A percentile compares a stretch with the other conserved stretches of the same genome.
phyloP scores from a whole-genome alignment of 768 basidiomycete genomes.

The Rubroboletus pulcherrimus region DNA sequence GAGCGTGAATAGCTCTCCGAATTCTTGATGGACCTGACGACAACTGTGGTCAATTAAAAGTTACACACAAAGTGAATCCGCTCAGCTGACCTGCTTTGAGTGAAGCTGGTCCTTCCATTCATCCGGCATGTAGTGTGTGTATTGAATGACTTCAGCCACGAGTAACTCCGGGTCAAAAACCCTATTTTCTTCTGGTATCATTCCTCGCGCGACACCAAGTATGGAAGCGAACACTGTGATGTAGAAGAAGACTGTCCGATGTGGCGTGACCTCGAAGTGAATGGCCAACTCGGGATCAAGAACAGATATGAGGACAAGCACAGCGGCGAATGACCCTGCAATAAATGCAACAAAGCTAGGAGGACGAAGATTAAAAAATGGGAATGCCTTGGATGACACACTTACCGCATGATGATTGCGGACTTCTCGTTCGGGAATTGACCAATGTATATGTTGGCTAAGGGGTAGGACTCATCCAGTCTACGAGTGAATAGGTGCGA shows the following conservation, averaged over 20 bases:
- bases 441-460: slow-evolving; percentile 92
- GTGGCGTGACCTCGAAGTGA: slow-evolving; percentile 91
- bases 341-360: slow-evolving; percentile 91
- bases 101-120: slow-evolving; percentile 89
- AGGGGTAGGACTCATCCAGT: slow-evolving; percentile 82
- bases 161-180: slow-evolving; percentile 93
- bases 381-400: slow-evolving; percentile 2
- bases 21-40: slow-evolving; percentile 79
- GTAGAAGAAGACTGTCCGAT: slow-evolving; percentile 93
- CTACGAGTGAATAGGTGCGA: slow-evolving; percentile 88
- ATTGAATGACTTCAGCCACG: slow-evolving; percentile 87
- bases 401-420: slow-evolving; percentile 84
- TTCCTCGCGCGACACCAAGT: slow-evolving; percentile 86
- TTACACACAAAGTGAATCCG: neutral
- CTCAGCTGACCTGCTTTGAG: slow-evolving; percentile 65
- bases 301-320: slow-evolving; percentile 86
- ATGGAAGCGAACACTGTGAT: slow-evolving; percentile 83
- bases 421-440: slow-evolving; percentile 97
- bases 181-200: slow-evolving; percentile 92
- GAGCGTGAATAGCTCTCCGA: slow-evolving; percentile 90
- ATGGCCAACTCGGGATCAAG: slow-evolving; percentile 92
- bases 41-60: neutral
- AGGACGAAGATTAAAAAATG: neutral
- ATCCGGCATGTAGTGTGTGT: slow-evolving; percentile 95
- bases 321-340: slow-evolving; percentile 94